Conservation (phyloP, 768 basidiomycete species). For the Rhizopogon roseolus region DNA sequence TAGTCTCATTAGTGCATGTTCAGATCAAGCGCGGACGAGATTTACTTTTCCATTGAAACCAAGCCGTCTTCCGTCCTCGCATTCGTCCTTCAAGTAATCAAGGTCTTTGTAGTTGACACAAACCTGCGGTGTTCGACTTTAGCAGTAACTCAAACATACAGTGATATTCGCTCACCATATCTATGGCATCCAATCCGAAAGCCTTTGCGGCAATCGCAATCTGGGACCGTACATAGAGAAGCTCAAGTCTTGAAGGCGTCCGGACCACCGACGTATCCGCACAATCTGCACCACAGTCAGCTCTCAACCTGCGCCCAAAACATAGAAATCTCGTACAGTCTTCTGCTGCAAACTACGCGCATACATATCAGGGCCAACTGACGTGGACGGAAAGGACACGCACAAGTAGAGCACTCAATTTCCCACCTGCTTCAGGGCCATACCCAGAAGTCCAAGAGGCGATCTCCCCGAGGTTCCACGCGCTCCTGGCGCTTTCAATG, state of each 20-base stretch:
- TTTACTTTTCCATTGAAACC: conserved; percentile 90
- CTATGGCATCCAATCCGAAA: conserved; percentile 79
- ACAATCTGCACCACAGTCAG: conserved; percentile 55
- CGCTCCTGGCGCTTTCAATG: conserved; percentile 76
- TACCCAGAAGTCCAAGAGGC: conserved; percentile 60
- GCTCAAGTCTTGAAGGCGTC: conserved; percentile 66
- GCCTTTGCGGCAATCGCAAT: conserved; percentile 82
- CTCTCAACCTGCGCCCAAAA: not conserved
- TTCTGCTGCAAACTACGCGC: conserved; percentile 85
- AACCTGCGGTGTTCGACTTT: conserved; percentile 42
- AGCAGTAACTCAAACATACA: not conserved
- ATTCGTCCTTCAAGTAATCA: conserved; percentile 65
- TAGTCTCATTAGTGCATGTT: not conserved
- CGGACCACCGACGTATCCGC: conserved; percentile 84
- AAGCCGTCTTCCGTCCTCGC: conserved; percentile 69
- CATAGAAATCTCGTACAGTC: conserved; percentile 56
- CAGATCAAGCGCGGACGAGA: not conserved
- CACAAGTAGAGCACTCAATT: conserved; percentile 63
- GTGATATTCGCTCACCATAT: conserved; percentile 57
- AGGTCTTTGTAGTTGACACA: conserved; percentile 83
- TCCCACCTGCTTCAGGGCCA: conserved; percentile 41
- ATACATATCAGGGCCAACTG: not conserved
- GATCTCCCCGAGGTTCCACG: conserved; percentile 66
- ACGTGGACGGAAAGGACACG: conserved; percentile 17
- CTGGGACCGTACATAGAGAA: conserved; percentile 79